Evolutionary conservation across 164 flowering plant genomes (phyloP).

Genomic region (Magnolia changhungtana): DNA sequence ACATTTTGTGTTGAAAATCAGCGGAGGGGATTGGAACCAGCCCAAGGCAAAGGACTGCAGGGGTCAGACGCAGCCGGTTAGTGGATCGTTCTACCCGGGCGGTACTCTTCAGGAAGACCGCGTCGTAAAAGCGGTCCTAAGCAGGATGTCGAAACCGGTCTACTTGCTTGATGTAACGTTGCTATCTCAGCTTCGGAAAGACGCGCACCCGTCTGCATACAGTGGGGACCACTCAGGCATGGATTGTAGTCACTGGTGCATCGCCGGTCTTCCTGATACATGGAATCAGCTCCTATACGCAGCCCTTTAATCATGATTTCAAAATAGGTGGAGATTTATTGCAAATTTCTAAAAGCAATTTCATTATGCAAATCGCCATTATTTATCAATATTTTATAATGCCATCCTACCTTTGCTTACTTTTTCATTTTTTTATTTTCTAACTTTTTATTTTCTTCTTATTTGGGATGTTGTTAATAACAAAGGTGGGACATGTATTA

Average conservation of each 20-base stretch:
- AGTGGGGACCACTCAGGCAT: constrained; percentile 26
- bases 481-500: not conserved
- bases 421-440: not conserved
- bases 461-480: not conserved
- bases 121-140: constrained; percentile 28
- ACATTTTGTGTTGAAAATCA: constrained; percentile 7
- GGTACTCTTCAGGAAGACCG: constrained; percentile 19
- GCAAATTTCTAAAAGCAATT: too few species aligned
- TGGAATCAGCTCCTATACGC: constrained; percentile 53
- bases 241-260: constrained; percentile 74
- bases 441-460: not conserved
- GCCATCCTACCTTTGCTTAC: not conserved
- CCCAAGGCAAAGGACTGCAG: constrained; percentile 22
- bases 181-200: constrained; percentile 40
- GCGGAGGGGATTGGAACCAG: constrained; percentile 38
- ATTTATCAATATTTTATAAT: not conserved
- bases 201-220: constrained; percentile 39
- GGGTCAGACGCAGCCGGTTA: constrained; percentile 27
- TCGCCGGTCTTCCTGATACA: constrained; percentile 57
- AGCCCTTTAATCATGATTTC: constrained; percentile 12
- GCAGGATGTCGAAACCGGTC: constrained; percentile 30
- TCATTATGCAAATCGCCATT: not conserved
- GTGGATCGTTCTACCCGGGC: constrained; percentile 27
- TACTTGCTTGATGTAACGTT: constrained; percentile 33
- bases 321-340: not conserved